Base-by-base conservation (phyloP, 2,329 filamentous ascomycete species). In the Ophiostoma himal-ulmi region DNA sequence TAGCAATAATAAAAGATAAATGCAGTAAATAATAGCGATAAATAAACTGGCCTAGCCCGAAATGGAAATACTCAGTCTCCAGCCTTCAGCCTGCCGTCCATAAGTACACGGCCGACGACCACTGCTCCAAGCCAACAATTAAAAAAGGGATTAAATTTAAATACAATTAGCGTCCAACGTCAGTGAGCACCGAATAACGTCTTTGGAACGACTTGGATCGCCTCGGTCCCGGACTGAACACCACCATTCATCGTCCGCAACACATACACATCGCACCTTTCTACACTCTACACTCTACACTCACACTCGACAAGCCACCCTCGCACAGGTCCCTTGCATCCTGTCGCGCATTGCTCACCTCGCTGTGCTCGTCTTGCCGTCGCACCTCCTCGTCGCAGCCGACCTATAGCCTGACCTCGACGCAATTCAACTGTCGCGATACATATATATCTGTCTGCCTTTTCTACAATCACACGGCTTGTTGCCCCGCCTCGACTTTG, bases 91-190 rank as follows among this genome's bases (percentile, higher is more conserved):
- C 44, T 48, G 44, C 44, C 44, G 17, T 8, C 44, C 44, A 48
- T 48, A 48, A 48, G 44, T 48, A 48, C 44, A 48, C 8, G 44
- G 44, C 44, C 44, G 17, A 20, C 44, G 44, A 48, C 44, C 44
- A n/a, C 44, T 48, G 14, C 52, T 57, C 52, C n/a, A 57, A 22
- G 52, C 22, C 22, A 57, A 57, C 52, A 57, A 13, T 57, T 57
- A 57, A 57, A 57, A 57, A 57, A 57, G n/a, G 52, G 52, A 26
- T 26, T 57, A 26, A 57, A 57, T 14, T 57, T 30, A 57, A 26
- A 26, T 30, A 3, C 30, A 2, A 30, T 30, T 26, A 57, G 13
- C n/a, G 11, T 26, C 22, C 52, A 57, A 57, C 52, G 52, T 26
- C 52, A 22, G 22, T 57, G 22, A 57, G 26, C 52, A 57, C n/a